Conservation (phyloP, 441 rosid species). For the Euphorbia celastroides region DNA sequence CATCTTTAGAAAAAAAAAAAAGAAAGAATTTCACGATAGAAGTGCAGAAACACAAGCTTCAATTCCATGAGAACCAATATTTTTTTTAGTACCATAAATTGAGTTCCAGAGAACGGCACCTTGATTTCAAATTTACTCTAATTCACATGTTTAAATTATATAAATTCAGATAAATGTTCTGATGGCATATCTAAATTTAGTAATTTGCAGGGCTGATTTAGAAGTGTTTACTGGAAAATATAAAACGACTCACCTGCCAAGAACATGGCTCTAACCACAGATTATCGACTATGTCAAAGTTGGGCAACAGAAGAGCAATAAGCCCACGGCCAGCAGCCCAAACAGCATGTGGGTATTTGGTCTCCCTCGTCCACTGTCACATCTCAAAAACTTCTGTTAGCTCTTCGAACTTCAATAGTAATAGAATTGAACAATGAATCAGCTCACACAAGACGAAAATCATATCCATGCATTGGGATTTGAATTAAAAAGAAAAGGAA, state of each 20-base stretch:
- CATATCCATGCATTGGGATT: neutral
- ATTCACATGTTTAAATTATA: neutral
- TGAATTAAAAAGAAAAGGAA: constrained; percentile 3
- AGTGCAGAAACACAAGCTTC: neutral
- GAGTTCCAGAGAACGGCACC: neutral
- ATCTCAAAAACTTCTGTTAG: constrained; percentile 21
- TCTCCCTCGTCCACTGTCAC: constrained; percentile 84
- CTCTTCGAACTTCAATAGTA: constrained; percentile 15
- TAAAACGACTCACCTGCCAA: constrained; percentile 60
- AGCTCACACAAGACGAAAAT: constrained; percentile 1
- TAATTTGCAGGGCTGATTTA: neutral
- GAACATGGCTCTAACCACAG: constrained; percentile 94
- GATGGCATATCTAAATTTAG: constrained; percentile 8
- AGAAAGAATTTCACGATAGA: neutral
- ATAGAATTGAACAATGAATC: neutral
- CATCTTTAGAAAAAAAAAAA: neutral
- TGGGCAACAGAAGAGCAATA: constrained; percentile 72
- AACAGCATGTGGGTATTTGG: constrained; percentile 91
- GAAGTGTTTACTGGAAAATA: neutral
- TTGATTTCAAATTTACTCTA: neutral
- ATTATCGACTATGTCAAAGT: constrained; percentile 78
- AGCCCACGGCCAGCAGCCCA: constrained; percentile 99
- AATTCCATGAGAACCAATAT: neutral
- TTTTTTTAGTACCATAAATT: neutral
- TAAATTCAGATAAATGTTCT: neutral